phyloP scores from a whole-genome alignment of 768 basidiomycete species.

The Rhizopogon rudus region DNA sequence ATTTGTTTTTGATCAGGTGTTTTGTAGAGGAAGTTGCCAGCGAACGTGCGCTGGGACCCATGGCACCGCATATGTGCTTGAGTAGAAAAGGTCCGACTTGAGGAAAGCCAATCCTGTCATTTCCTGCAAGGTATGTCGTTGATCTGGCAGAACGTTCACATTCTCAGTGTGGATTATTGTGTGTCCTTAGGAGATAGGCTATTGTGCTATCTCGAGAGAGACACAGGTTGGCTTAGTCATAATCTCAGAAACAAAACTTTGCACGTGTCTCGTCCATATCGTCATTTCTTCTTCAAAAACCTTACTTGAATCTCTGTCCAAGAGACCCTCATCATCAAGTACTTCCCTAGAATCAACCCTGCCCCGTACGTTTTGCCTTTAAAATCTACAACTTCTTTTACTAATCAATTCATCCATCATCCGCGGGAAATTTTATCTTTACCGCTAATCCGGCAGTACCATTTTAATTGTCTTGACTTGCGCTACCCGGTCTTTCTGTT shows the following conservation, averaged over 20 bases:
- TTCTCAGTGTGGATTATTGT: background rate
- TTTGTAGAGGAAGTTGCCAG: slow-evolving; percentile 14
- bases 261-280: slow-evolving; percentile 33
- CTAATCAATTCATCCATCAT: background rate
- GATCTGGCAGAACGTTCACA: slow-evolving; percentile 3
- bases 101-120: slow-evolving; percentile 4
- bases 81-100: slow-evolving; percentile 23
- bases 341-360: background rate
- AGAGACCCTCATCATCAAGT: background rate
- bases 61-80: slow-evolving; percentile 23
- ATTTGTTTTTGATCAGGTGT: background rate
- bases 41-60: slow-evolving; percentile 33
- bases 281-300: slow-evolving; percentile 23
- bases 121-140: slow-evolving; percentile 5
- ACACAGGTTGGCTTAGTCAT: slow-evolving; percentile 25
- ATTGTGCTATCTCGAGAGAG: background rate
- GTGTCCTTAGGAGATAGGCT: background rate
- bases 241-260: slow-evolving; percentile 8
- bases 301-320: background rate
- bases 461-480: background rate
- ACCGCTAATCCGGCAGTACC: background rate
- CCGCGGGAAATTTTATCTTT: background rate
- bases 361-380: background rate
- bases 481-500: background rate
- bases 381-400: background rate